These are phyloP conservation scores for Pulveroboletus ravenelii DNA, from an alignment of 768 basidiomycete genomes.

Conservation along the genomic window DNA sequence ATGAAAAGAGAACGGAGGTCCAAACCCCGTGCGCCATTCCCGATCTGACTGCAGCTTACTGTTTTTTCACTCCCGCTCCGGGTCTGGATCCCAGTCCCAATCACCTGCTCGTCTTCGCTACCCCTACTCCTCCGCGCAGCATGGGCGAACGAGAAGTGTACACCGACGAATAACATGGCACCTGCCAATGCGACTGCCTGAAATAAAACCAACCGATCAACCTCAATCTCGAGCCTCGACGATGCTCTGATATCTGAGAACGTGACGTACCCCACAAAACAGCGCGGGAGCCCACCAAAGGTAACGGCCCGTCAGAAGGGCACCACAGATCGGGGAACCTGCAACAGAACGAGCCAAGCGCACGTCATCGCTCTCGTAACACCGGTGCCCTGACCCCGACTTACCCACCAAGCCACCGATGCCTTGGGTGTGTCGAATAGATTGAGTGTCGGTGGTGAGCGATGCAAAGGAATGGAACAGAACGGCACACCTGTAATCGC, in stretches of 20 bases:
- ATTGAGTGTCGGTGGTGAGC: no score
- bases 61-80: background rate
- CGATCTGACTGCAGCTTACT: background rate
- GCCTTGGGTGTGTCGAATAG: no score
- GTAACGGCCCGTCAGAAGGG: constrained; percentile 45
- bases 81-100: no score
- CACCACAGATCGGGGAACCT: constrained; percentile 57
- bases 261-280: constrained; percentile 40
- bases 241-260: background rate
- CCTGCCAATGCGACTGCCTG: constrained; percentile 11
- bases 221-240: no score
- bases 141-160: constrained; percentile 7
- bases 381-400: background rate
- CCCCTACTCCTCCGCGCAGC: no score
- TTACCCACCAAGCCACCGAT: constrained; percentile 1
- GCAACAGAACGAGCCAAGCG: constrained; percentile 14
- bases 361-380: background rate
- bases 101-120: no score
- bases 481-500: no score
- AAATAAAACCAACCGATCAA: background rate
- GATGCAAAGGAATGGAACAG: no score
- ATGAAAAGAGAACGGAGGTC: background rate
- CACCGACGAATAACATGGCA: constrained; percentile 9
- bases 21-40: no score
- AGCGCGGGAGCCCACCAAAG: constrained; percentile 55